These are phyloP conservation scores for Pseudogymnoascus sp. DNA, from an alignment of 2,329 filamentous ascomycete species.

Conservation along the genomic window DNA sequence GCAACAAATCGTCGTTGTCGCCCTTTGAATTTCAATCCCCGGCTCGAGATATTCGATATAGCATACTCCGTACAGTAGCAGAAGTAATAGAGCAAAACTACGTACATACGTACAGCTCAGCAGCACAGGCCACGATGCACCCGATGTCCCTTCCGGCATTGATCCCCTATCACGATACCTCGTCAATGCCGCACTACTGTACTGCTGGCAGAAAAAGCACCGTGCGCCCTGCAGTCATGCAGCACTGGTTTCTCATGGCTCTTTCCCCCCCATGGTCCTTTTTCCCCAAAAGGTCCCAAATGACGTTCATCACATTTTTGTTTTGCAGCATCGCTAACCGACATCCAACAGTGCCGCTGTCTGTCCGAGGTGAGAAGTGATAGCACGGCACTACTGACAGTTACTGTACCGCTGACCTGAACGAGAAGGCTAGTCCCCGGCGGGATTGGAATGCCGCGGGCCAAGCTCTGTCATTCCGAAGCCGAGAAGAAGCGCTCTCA, in stretches of 20 bases:
- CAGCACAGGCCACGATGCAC: background rate
- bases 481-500: background rate
- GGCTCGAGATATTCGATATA: background rate
- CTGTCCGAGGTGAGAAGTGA: background rate
- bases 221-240: background rate
- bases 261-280: background rate
- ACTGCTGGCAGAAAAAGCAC: background rate
- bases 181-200: background rate
- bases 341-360: background rate
- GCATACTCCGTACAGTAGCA: too few species aligned
- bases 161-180: background rate
- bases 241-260: background rate
- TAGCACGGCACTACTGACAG: background rate
- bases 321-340: background rate
- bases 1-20: background rate
- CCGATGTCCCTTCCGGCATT: background rate
- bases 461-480: background rate
- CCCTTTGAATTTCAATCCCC: background rate
- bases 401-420: background rate
- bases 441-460: background rate
- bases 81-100: too few species aligned
- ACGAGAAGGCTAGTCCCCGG: background rate
- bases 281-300: background rate
- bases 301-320: background rate
- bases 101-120: background rate